phyloP scores from a whole-genome alignment of 345 rosid genomes.

The Carallia brachiata region DNA sequence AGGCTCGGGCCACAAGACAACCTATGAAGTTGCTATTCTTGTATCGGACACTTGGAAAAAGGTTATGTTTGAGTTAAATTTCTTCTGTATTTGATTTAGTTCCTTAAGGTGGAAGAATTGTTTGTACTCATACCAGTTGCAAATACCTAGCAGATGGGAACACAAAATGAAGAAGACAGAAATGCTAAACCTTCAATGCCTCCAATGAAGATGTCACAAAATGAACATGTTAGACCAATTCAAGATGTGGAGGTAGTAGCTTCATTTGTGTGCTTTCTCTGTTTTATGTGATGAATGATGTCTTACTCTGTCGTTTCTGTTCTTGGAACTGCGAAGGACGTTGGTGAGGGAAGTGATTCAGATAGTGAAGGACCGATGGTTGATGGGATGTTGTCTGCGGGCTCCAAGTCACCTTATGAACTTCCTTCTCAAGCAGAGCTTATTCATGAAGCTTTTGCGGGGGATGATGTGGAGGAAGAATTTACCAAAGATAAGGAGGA shows the following conservation, averaged over 20 bases:
- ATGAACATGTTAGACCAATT: conserved; percentile 24
- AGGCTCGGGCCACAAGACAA: conserved; percentile 62
- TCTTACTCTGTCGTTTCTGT: conserved; percentile 10
- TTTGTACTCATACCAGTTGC: conserved; percentile 5
- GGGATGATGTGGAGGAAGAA: conserved; percentile 81
- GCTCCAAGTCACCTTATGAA: conserved; percentile 43
- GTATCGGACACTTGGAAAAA: conserved; percentile 74
- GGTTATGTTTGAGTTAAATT: conserved; percentile 28
- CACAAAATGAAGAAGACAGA: conserved; percentile 33
- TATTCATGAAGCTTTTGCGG: conserved; percentile 82
- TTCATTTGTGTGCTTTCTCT: conserved; percentile 5
- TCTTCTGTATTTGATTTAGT: neutral
- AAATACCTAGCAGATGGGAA: conserved; percentile 44
- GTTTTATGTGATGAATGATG: conserved; percentile 2
- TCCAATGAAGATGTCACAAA: conserved; percentile 2
- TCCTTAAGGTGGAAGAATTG: conserved; percentile 4
- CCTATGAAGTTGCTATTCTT: conserved; percentile 75
- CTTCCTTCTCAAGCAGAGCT: conserved; percentile 95
- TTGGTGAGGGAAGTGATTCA: conserved; percentile 52
- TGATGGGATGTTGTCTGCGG: conserved; percentile 69
- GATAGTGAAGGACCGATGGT: conserved; percentile 73
- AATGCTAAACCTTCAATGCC: conserved; percentile 23
- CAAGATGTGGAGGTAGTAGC: conserved; percentile 44
- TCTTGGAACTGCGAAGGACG: conserved; percentile 37
- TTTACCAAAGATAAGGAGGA: conserved; percentile 72